Evolutionary conservation across 2,329 filamentous ascomycete species (phyloP).

Genomic region (Exutisphaerella laricina): DNA sequence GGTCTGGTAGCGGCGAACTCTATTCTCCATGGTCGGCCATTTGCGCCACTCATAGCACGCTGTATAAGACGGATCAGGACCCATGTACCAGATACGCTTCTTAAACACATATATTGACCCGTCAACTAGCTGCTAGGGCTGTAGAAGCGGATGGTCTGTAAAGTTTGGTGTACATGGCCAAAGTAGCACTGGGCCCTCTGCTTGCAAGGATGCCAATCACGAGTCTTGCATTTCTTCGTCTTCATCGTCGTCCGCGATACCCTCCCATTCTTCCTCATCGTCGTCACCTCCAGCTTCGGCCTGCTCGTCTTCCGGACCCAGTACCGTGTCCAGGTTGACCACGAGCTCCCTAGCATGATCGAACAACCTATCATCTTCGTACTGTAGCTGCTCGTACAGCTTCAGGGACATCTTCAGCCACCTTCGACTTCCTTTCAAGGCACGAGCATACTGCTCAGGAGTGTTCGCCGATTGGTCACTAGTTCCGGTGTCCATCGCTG

Average conservation of each 20-base stretch:
- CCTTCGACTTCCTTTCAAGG: slow-evolving; percentile 68
- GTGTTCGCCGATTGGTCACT: slow-evolving; percentile 6
- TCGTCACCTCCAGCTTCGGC: slow-evolving; percentile 40
- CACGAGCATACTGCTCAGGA: slow-evolving; percentile 34
- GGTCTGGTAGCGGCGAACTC: slow-evolving; percentile 20
- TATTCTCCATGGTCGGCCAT: slow-evolving; percentile 16
- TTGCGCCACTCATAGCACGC: slow-evolving; percentile 3
- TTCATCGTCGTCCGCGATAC: slow-evolving; percentile 27
- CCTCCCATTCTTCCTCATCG: slow-evolving; percentile 31
- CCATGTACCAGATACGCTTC: too few species aligned
- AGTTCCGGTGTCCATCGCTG: slow-evolving; percentile 30
- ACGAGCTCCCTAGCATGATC: slow-evolving; percentile 71
- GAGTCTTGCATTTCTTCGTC: slow-evolving; percentile 27
- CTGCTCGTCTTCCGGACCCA: slow-evolving; percentile 42
- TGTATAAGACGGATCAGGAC: background rate
- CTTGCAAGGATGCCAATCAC: too few species aligned
- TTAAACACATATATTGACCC: too few species aligned
- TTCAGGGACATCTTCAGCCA: slow-evolving; percentile 78
- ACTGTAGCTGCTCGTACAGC: slow-evolving; percentile 72
- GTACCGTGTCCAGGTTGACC: slow-evolving; percentile 39
- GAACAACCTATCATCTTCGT: slow-evolving; percentile 74
- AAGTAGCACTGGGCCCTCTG: too few species aligned
- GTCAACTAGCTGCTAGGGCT: too few species aligned
- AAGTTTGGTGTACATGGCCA: too few species aligned
- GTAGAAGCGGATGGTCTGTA: too few species aligned